phyloP scores from a whole-genome alignment of 1,284 basidiomycete species.

The Cryptococcus depauperatus region DNA sequence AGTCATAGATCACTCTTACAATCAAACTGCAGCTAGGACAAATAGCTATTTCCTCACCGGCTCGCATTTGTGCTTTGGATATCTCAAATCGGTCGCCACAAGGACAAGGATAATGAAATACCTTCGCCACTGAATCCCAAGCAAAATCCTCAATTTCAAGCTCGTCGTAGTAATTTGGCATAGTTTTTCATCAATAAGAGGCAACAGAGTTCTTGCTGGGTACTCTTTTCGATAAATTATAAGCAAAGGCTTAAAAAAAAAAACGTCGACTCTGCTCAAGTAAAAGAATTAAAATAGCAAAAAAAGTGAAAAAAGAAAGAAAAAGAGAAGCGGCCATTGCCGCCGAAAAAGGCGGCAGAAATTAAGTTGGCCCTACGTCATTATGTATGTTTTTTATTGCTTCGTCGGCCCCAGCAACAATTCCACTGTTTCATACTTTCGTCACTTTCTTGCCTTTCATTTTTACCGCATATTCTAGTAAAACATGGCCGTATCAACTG shows the following conservation, averaged over 20 bases:
- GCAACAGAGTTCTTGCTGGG: too few species aligned
- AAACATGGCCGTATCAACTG: neutral
- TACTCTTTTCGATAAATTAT: too few species aligned
- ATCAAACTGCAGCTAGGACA: slow-evolving; percentile 94
- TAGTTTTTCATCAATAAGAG: too few species aligned
- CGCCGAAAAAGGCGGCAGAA: too few species aligned
- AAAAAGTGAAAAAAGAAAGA: too few species aligned
- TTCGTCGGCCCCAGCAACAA: neutral
- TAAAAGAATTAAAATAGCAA: neutral
- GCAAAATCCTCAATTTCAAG: slow-evolving; percentile 92
- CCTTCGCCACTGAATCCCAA: slow-evolving; percentile 73
- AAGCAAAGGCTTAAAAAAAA: neutral
- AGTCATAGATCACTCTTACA: slow-evolving; percentile 90
- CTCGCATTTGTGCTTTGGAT: slow-evolving; percentile 70
- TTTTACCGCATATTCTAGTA: neutral
- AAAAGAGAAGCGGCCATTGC: too few species aligned
- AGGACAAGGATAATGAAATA: slow-evolving; percentile 94
- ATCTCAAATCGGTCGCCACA: slow-evolving; percentile 99
- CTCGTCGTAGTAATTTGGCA: slow-evolving; percentile 45
- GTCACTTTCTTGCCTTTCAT: slow-evolving; percentile 1
- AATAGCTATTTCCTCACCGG: slow-evolving; percentile 92
- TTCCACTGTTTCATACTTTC: neutral
- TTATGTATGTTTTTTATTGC: too few species aligned
- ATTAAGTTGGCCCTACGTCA: slow-evolving; percentile 1
- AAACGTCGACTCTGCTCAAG: neutral